Evolutionary conservation across 257 asterid species (phyloP), one percentile per base, ranked within the genome.

Genomic region (Solanum tarapatanum): DNA sequence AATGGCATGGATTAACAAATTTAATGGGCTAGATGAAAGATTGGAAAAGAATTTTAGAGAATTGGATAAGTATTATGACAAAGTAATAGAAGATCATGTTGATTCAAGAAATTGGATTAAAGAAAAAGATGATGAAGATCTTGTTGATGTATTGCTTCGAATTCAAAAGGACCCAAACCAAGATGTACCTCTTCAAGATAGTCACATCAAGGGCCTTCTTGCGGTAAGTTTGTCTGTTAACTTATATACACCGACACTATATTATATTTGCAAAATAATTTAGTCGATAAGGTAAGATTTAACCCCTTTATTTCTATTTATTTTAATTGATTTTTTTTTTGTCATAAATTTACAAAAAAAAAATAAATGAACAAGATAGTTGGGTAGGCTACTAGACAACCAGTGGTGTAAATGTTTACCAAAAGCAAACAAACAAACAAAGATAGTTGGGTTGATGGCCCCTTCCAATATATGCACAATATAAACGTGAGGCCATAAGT

Each of bases 121-220:
- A 60, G 83, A 43, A 28, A 45, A 62, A 5, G 90, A 88, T 7
- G 35, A 5, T 1, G 93, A 91, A 83, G 95, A 91, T 85, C n/a
- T 91, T 43, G 62, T 93, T n/a, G 92, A 93, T 80, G 92, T 88
- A 2, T 64, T 92, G 89, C 92, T 93, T 55, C 76, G 91, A 68
- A 72, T 92, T n/a, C 92, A 91, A 76, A 88, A 75, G 87, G 90
- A 90, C 74, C 86, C 93, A 16, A 24, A 4, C 75, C 86, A 45
- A 33, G 45, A 72, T 19, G 30, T 86, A 3, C 6, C 28, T 9
- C 77, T 90, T 11, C 74, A 23, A 1, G 37, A 84, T 80, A 82
- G 88, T 24, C 91, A 90, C 11, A 28, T 93, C 85, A 93, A 92
- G 88, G 92, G 89, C 13, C 72, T 92, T 32, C 91, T 93, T 33